These are phyloP conservation scores for Aspergillus sp. DNA, from an alignment of 2,329 filamentous ascomycete genomes.

Conservation along the genomic window DNA sequence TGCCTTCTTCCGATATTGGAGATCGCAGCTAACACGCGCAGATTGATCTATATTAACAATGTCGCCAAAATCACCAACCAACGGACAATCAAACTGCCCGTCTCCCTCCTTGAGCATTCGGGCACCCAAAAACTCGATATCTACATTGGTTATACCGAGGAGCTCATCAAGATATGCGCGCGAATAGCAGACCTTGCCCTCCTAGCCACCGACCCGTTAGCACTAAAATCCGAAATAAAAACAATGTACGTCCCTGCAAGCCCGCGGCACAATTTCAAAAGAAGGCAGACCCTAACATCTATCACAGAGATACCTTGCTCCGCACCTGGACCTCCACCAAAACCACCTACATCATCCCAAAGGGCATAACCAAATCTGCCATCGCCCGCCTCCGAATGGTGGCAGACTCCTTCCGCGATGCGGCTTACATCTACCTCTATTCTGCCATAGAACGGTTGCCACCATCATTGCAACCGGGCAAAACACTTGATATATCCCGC, in stretches of 20 bases:
- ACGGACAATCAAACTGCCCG: conserved; percentile 26
- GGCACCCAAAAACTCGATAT: conserved; percentile 39
- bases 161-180: conserved; percentile 40
- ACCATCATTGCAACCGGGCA: background rate
- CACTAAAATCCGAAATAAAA: conserved; percentile 32
- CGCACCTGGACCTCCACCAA: conserved; percentile 36
- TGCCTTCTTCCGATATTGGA: background rate
- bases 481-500: conserved; percentile 14
- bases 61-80: conserved; percentile 41
- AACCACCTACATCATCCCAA: conserved; percentile 36
- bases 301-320: conserved; percentile 37
- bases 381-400: conserved; percentile 40
- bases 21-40: conserved; percentile 17
- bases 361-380: conserved; percentile 32
- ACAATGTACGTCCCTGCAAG: conserved; percentile 31
- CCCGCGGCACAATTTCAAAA: background rate
- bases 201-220: conserved; percentile 25
- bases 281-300: background rate
- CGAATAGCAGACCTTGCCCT: conserved; percentile 38
- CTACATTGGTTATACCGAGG: conserved; percentile 45
- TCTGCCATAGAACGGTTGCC: conserved; percentile 38
- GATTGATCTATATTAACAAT: conserved; percentile 40
- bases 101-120: conserved; percentile 28
- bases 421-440: conserved; percentile 42
- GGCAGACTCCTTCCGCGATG: conserved; percentile 44